These are phyloP conservation scores for Calonectria hawksworthii DNA, from an alignment of 2,329 filamentous ascomycete species.

Conservation along the genomic window DNA sequence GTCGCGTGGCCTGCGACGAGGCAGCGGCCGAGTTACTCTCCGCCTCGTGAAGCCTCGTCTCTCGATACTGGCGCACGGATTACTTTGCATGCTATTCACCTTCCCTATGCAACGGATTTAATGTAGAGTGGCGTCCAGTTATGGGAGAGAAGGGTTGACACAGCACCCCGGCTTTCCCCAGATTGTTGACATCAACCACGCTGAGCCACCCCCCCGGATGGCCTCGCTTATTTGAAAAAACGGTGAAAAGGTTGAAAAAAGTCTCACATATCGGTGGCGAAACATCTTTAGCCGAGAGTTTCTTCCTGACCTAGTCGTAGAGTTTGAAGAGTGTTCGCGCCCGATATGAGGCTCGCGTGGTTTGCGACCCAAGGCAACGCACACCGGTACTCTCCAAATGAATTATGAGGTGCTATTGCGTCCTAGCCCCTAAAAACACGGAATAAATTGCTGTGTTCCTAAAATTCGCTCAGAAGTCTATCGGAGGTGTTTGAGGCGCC, in stretches of 20 bases:
- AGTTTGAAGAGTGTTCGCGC: background rate
- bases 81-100: background rate
- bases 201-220: background rate
- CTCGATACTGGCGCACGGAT: background rate
- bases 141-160: background rate
- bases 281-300: background rate
- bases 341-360: background rate
- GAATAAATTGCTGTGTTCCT: background rate
- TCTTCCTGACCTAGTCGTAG: background rate
- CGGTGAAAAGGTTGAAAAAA: background rate
- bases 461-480: background rate
- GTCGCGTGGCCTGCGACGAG: background rate
- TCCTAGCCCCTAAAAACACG: background rate
- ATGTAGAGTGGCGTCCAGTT: background rate
- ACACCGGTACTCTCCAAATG: background rate
- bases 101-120: background rate
- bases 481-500: too few relatives aligned
- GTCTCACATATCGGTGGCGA: background rate
- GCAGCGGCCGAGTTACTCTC: background rate
- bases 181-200: background rate
- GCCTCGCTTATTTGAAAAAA: background rate
- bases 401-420: background rate
- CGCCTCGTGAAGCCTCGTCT: background rate
- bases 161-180: background rate
- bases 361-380: background rate